A percentile compares a stretch with the other conserved stretches of the same genome.
Conservation (phyloP, 139 green algal genomes). For the Picochlorum costavermella region DNA sequence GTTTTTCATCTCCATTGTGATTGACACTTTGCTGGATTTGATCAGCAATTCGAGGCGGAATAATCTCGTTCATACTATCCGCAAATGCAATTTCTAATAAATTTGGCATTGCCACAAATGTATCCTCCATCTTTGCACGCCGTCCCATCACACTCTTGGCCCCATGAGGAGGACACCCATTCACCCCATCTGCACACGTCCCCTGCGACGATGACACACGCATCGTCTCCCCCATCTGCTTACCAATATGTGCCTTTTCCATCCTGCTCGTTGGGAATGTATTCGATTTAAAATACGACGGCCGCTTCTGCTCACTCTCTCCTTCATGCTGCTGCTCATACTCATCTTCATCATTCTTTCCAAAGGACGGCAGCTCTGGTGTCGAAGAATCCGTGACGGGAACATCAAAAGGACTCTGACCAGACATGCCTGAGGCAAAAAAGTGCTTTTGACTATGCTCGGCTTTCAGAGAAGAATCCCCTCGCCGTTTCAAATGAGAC, state of each 20-base stretch:
- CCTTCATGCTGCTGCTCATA: too few relatives aligned
- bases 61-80: slow-evolving; percentile 21
- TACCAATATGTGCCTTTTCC: not conserved
- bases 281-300: not conserved
- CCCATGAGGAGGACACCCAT: slow-evolving; percentile 52
- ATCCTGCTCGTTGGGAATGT: slow-evolving; percentile 1
- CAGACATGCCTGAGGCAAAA: too few relatives aligned
- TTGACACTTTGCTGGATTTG: slow-evolving; percentile 26
- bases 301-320: too few relatives aligned
- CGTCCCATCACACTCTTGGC: slow-evolving; percentile 56
- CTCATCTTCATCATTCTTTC: too few relatives aligned
- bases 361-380: too few relatives aligned
- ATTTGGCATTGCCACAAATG: slow-evolving; percentile 52
- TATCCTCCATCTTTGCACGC: slow-evolving; percentile 63
- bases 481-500: too few relatives aligned
- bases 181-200: not conserved
- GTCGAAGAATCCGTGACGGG: too few relatives aligned
- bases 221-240: not conserved
- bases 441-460: too few relatives aligned
- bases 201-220: not conserved
- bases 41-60: slow-evolving; percentile 39
- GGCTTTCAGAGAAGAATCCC: too few relatives aligned
- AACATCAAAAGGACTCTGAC: too few relatives aligned
- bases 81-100: slow-evolving; percentile 40
- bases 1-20: not conserved